Evolutionary conservation across 108 stramenopile species (phyloP).

Genomic region (Nitzschia palea): DNA sequence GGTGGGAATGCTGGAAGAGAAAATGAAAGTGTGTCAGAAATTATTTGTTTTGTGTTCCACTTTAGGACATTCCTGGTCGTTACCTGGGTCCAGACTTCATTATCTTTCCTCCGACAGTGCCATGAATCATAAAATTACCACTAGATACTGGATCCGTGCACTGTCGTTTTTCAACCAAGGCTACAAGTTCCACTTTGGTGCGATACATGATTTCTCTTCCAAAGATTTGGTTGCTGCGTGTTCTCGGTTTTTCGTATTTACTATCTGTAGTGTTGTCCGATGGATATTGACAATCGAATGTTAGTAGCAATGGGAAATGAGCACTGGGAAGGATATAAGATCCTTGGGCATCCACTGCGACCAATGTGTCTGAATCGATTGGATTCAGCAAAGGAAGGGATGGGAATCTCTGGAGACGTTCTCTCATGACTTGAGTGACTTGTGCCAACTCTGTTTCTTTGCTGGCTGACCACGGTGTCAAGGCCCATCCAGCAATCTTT

Average conservation of each 20-base stretch:
- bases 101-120: conserved; percentile 64
- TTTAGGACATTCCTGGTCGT: too few relatives aligned
- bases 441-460: conserved; percentile 71
- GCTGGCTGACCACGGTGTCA: conserved; percentile 74
- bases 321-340: conserved; percentile 87
- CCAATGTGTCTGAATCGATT: conserved; percentile 63
- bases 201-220: conserved; percentile 56
- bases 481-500: conserved; percentile 81
- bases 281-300: conserved; percentile 54
- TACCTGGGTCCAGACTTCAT: conserved; percentile 54
- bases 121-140: conserved; percentile 47
- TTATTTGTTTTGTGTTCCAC: too few relatives aligned
- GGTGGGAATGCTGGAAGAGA: background rate
- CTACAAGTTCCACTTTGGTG: conserved; percentile 69
- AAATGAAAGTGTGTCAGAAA: background rate
- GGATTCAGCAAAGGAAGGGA: conserved; percentile 62
- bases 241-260: background rate
- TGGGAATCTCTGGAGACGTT: conserved; percentile 42
- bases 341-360: conserved; percentile 61
- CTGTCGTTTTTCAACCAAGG: conserved; percentile 16
- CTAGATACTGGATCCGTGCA: background rate
- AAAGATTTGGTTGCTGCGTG: conserved; percentile 1
- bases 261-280: too few relatives aligned
- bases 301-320: conserved; percentile 82
- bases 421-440: conserved; percentile 63